phyloP scores from a whole-genome alignment of 208 protist genomes.

The Crithidia expoeki region DNA sequence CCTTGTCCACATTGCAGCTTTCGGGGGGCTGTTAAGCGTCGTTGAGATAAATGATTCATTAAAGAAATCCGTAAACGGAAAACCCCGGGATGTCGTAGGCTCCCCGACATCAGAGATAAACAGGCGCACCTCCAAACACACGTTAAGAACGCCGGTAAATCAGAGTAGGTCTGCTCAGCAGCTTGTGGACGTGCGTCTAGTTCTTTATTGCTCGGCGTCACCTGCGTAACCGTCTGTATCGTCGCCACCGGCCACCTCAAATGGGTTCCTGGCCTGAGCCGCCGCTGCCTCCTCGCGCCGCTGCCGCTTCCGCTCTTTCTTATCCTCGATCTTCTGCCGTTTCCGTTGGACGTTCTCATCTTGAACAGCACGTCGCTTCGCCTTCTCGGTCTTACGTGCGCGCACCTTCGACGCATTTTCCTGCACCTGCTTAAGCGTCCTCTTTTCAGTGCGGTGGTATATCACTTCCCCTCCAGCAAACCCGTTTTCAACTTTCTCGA shows the following conservation, averaged over 20 bases:
- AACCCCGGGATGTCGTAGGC: too few species aligned
- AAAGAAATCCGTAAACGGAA: too few species aligned
- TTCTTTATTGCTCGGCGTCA: slow-evolving; percentile 45
- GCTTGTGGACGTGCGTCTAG: too few species aligned
- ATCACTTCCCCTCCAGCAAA: slow-evolving; percentile 88
- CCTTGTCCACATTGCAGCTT: neutral
- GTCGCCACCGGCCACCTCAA: slow-evolving; percentile 63
- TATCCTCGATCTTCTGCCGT: slow-evolving; percentile 49
- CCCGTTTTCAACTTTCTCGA: slow-evolving; percentile 91
- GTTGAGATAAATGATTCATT: neutral
- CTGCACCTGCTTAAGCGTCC: slow-evolving; percentile 69
- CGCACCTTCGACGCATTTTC: slow-evolving; percentile 76
- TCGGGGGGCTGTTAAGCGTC: slow-evolving; percentile 1
- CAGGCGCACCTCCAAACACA: neutral
- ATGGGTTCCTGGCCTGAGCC: slow-evolving; percentile 70
- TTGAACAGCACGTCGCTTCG: slow-evolving; percentile 75
- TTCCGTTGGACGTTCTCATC: slow-evolving; percentile 87
- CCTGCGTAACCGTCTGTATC: slow-evolving; percentile 61
- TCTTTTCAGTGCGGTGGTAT: slow-evolving; percentile 73
- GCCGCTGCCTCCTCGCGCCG: slow-evolving; percentile 63
- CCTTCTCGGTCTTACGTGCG: slow-evolving; percentile 65
- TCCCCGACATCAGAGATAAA: neutral
- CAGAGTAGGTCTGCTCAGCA: too few species aligned
- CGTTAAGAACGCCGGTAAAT: neutral
- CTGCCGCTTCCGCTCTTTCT: slow-evolving; percentile 64